Evolutionary conservation across 352 stramenopile species (phyloP), one percentile per base, ranked within the genome.

Genomic region (Hyaloperonospora brassicae): DNA sequence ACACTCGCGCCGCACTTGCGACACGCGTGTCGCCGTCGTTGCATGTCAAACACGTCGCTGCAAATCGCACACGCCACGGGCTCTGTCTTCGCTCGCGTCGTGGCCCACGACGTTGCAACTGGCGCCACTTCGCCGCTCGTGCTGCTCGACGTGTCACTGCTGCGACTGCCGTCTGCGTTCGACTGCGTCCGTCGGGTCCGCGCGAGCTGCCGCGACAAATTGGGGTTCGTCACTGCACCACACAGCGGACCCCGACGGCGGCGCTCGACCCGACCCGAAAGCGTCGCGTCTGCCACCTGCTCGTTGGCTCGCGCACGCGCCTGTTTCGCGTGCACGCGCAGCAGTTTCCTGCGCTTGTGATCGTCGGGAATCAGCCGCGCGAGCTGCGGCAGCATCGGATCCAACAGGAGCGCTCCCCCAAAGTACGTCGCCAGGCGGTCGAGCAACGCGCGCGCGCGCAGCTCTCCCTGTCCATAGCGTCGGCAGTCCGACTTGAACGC

Each of bases 401-500:
- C 76, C 21, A 90, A 72, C 79, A 90, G 89, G 17, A 87, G 65
- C 2, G 69, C 70, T 22, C 76, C 75, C 31, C 82, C 82, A 47
- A 93, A 86, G 55, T 90, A 90, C 2, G 46, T 67, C 8, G 48
- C 42, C 5, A 93, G 61, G 10, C 75, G 68, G 23, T 84, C 64
- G 47, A 76, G 72, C 52, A 93, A 93, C 2, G 79, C 65, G 14
- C 67, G 61, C 10, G 82, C 78, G 11, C 76, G 79, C 25, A 90
- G 47, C 14, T 79, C 64, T 12, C 74, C 79, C 48, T 84, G 73
- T 12, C 82, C 82, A 50, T 78, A 93, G 25, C 64, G 64, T 61
- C 89, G 89, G 62, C 82, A 93, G 65, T 90, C 82, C 12, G 64
- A 52, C 65, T 90, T 90, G 62, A 93, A 93, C 17, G 73, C 78